Evolutionary conservation across 2,329 filamentous ascomycete species (phyloP).

Genomic region (Fusarium annulatum): DNA sequence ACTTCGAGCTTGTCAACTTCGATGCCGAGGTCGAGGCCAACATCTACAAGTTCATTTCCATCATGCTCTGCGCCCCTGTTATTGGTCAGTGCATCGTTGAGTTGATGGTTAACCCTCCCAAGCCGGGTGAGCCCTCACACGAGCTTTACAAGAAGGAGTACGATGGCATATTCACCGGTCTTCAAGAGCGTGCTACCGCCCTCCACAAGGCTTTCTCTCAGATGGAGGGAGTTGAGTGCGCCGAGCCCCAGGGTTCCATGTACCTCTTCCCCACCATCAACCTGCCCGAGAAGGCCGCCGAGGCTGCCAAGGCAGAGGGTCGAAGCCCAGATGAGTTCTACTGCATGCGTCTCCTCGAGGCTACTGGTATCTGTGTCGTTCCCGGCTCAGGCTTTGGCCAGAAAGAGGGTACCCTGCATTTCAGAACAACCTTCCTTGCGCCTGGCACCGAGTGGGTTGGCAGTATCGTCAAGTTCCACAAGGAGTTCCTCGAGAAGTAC

Average conservation of each 20-base stretch:
- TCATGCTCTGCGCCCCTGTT: constrained; percentile 95
- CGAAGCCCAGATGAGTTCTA: constrained; percentile 92
- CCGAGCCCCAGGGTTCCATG: constrained; percentile 93
- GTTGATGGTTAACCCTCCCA: constrained; percentile 96
- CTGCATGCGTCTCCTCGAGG: constrained; percentile 88
- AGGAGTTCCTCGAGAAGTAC: constrained; percentile 89
- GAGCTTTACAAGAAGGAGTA: constrained; percentile 88
- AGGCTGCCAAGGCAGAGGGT: constrained; percentile 78
- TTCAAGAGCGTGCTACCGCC: constrained; percentile 83
- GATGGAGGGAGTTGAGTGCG: constrained; percentile 97
- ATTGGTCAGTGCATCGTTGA: constrained; percentile 96
- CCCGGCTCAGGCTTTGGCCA: constrained; percentile 95
- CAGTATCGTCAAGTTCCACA: constrained; percentile 88
- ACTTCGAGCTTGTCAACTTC: constrained; percentile 96
- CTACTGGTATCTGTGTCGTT: constrained; percentile 94
- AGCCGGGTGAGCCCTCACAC: constrained; percentile 83
- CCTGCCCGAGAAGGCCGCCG: constrained; percentile 78
- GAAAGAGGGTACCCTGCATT: constrained; percentile 89
- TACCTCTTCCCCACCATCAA: constrained; percentile 97
- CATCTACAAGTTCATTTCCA: constrained; percentile 99
- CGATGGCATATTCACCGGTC: constrained; percentile 80
- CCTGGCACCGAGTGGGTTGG: constrained; percentile 96
- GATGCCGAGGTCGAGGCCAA: constrained; percentile 85
- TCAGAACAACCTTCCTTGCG: constrained; percentile 95
- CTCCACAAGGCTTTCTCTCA: constrained; percentile 89